Evolutionary conservation across 1,139 yeast species (phyloP).

Genomic region (Candida glucosophila): DNA sequence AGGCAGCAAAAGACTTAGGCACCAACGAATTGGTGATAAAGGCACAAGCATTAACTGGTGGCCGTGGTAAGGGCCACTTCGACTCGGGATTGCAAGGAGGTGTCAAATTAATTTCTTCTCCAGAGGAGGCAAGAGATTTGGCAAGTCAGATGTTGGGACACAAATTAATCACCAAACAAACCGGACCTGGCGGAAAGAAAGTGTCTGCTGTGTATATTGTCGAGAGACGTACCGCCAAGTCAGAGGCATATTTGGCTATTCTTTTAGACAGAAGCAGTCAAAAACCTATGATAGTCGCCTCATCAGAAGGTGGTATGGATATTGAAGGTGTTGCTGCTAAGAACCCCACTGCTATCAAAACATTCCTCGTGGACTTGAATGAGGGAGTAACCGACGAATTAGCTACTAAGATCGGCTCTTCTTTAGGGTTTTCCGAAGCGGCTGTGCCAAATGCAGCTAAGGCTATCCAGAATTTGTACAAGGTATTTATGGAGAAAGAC

Average conservation of each 20-base stretch:
- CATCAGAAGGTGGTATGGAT: constrained; percentile 99
- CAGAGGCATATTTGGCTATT: constrained; percentile 93
- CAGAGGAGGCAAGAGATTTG: constrained; percentile 80
- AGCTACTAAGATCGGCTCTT: constrained; percentile 70
- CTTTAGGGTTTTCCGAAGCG: constrained; percentile 70
- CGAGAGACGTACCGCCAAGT: constrained; percentile 86
- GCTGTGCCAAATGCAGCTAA: constrained; percentile 85
- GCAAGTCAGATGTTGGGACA: constrained; percentile 88
- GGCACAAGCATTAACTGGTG: constrained; percentile 99
- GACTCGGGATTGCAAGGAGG: constrained; percentile 96
- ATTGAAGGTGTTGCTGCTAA: constrained; percentile 96
- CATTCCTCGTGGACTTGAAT: constrained; percentile 71
- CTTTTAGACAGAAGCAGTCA: constrained; percentile 90
- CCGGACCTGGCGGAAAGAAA: constrained; percentile 95
- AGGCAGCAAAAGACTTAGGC: constrained; percentile 59
- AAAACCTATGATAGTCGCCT: constrained; percentile 88
- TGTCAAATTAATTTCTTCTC: constrained; percentile 78
- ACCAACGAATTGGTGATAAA: constrained; percentile 84
- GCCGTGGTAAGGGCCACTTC: constrained; percentile 98
- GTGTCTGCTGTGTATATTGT: constrained; percentile 96
- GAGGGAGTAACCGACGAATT: constrained; percentile 73
- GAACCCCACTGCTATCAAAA: constrained; percentile 87
- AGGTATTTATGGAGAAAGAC: constrained; percentile 82
- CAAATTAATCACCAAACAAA: constrained; percentile 94
- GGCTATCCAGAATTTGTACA: constrained; percentile 78